Evolutionary conservation across 192 early-diverging fungal genomes (phyloP), one percentile per base, ranked within the genome.

Genomic region (Linnemannia exigua): DNA sequence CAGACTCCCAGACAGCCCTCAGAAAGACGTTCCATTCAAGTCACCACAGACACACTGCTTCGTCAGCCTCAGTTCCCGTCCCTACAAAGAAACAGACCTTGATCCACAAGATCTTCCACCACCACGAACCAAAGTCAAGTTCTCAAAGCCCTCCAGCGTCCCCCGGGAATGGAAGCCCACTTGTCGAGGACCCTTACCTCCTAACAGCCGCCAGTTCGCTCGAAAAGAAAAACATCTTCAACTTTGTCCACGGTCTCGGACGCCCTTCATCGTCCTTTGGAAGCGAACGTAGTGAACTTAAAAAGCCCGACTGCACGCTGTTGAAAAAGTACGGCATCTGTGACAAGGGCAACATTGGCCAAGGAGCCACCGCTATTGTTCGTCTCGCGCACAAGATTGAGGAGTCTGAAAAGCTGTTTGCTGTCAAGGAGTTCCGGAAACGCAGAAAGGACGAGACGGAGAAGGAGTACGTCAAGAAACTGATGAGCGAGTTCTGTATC

Each of bases 401-500:
- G 35, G 92, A 91, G 28, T 80, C 79, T 36, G 93, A 93, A 47
- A 93, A 92, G 88, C 90, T 95, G 67, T 96, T 91, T 78, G 96
- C 98, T 16, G 94, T 98, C 88, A 99, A 99, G 89, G 96, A 98
- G 79, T 99, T 99, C 89, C 91, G 96, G 76, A 96, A 96, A 79
- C 93, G 95, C 52, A 88, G 92, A 31, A 95, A 95, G 83, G 91
- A 95, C 83, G 97, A 98, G 91, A 90, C 94, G 8, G 93, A 98
- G 90, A 96, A 96, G 83, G 96, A 97, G 58, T 99, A 98, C 88
- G 90, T 98, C 88, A 98, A 99, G 88, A 99, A 98, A 88, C 90
- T 99, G 75, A 95, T 93, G 28, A 93, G 94, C 80, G 98, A 99
- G 89, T 99, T 97, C 87, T 98, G 97, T 88, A 99, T 99, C 77